phyloP scores from a whole-genome alignment of 2,329 filamentous ascomycete species.

The Emergomyces pasteurianus region DNA sequence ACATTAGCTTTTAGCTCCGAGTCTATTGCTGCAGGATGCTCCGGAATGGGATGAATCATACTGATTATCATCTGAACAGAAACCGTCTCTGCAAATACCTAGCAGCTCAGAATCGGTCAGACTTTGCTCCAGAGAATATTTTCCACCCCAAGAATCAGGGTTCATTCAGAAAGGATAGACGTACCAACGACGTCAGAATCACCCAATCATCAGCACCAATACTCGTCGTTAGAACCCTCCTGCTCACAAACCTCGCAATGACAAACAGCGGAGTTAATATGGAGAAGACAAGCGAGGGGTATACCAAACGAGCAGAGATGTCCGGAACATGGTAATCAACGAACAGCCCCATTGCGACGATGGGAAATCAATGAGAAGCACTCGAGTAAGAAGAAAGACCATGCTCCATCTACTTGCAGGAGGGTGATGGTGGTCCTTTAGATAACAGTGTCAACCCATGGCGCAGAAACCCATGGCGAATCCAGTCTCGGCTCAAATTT shows the following conservation, averaged over 20 bases:
- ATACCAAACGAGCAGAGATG: conserved; percentile 10
- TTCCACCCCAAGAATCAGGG: no score
- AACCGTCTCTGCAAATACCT: conserved; percentile 14
- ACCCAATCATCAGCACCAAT: conserved; percentile 14
- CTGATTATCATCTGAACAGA: conserved; percentile 14
- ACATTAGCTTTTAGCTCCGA: background rate
- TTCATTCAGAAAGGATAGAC: no score
- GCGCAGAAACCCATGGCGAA: no score
- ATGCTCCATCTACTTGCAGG: no score
- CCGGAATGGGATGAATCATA: conserved; percentile 1
- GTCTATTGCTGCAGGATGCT: background rate
- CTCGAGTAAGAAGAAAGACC: no score
- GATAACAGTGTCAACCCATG: no score
- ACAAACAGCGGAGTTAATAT: conserved; percentile 14
- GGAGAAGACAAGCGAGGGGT: conserved; percentile 13
- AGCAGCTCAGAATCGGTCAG: background rate
- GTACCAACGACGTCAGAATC: conserved; percentile 9
- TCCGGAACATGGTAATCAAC: background rate
- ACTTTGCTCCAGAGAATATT: background rate
- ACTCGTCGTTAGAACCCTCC: conserved; percentile 7
- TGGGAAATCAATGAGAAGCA: no score
- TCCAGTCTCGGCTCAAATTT: no score
- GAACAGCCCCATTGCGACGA: no score
- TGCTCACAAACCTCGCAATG: conserved; percentile 11
- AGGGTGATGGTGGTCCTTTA: no score